These are phyloP conservation scores for Penicillium turbatum DNA, from an alignment of 495 filamentous ascomycete genomes.

Conservation along the genomic window DNA sequence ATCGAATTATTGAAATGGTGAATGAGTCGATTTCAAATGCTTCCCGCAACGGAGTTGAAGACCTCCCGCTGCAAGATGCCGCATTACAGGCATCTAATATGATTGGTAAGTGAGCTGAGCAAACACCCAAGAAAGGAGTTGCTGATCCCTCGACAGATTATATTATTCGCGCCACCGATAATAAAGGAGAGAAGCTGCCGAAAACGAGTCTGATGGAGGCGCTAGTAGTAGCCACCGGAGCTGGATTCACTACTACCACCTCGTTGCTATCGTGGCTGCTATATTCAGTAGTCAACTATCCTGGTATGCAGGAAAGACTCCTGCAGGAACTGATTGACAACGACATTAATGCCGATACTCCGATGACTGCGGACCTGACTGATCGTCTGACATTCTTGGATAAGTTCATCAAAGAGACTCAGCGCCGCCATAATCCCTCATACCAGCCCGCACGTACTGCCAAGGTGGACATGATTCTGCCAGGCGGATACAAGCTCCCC, in stretches of 20 bases:
- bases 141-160: slow-evolving; percentile 33
- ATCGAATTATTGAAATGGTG: slow-evolving; percentile 31
- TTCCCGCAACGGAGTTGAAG: slow-evolving; percentile 27
- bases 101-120: slow-evolving; percentile 27
- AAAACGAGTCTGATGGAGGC: slow-evolving; percentile 29
- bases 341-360: slow-evolving; percentile 34
- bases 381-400: slow-evolving; percentile 46
- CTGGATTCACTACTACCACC: slow-evolving; percentile 53
- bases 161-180: slow-evolving; percentile 44
- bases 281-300: slow-evolving; percentile 46
- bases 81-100: slow-evolving; percentile 46
- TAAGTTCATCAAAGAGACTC: slow-evolving; percentile 55
- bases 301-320: slow-evolving; percentile 47
- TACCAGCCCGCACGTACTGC: slow-evolving; percentile 53
- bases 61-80: slow-evolving; percentile 49
- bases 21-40: slow-evolving; percentile 36
- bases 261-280: slow-evolving; percentile 52
- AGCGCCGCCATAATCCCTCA: slow-evolving; percentile 51
- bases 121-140: background rate
- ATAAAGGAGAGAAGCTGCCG: slow-evolving; percentile 50
- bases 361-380: slow-evolving; percentile 36
- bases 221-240: slow-evolving; percentile 38
- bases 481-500: slow-evolving; percentile 52
- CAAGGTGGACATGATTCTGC: slow-evolving; percentile 47
- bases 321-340: slow-evolving; percentile 53